Conservation (phyloP, 495 filamentous ascomycete genomes). For the Tuber magnatum region DNA sequence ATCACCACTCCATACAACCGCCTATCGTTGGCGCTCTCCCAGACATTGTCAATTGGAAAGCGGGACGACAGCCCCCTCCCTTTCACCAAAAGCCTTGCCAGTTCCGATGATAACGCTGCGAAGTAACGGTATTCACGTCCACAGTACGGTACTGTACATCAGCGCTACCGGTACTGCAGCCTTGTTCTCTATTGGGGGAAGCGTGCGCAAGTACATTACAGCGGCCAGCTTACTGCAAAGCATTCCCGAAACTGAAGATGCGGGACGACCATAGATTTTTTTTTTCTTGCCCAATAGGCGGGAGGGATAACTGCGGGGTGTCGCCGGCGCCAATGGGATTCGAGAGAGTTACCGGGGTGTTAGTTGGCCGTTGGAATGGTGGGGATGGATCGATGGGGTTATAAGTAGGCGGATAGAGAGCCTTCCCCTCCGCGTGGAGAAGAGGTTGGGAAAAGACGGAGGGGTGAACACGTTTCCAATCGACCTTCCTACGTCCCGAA, state of each 20-base stretch:
- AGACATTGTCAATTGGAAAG: background rate
- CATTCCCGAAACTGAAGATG: background rate
- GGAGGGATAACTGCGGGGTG: background rate
- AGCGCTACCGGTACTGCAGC: background rate
- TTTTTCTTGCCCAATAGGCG: background rate
- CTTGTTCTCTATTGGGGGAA: background rate
- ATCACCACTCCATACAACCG: background rate
- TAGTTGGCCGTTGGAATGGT: background rate
- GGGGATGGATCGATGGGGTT: background rate
- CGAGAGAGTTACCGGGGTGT: background rate
- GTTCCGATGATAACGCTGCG: background rate
- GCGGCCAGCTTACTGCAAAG: background rate
- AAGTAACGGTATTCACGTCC: background rate
- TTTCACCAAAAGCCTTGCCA: background rate
- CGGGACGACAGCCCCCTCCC: background rate
- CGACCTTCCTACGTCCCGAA: background rate
- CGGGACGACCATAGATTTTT: background rate
- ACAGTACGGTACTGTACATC: too few relatives aligned
- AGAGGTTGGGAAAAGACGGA: background rate
- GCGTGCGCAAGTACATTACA: background rate
- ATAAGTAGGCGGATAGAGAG: background rate
- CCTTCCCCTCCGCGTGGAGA: background rate
- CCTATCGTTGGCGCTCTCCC: background rate
- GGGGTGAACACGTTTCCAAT: background rate
- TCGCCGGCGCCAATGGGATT: background rate